A percentile compares a stretch with the other conserved stretches of the same genome.
phyloP scores from a whole-genome alignment of 73 alveolate genomes.

The Paramecium octaurelia region DNA sequence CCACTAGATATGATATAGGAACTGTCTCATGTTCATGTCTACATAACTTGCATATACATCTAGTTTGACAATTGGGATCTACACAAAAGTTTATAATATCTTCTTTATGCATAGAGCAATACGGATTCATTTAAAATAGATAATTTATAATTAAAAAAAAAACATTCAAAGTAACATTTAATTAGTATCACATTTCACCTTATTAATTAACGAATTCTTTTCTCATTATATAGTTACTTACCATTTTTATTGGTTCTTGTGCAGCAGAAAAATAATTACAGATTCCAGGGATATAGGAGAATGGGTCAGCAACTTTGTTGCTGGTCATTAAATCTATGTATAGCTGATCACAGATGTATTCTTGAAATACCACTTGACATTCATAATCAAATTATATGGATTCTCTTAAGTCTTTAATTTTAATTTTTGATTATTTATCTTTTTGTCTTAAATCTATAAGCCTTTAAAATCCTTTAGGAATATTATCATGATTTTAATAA shows the following conservation, averaged over 20 bases:
- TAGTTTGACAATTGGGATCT: not conserved
- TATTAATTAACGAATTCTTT: not conserved
- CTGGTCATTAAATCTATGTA: not conserved
- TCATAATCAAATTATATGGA: not conserved
- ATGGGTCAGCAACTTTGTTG: not conserved
- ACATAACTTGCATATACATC: not conserved
- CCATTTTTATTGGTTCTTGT: not conserved
- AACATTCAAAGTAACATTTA: too few species aligned
- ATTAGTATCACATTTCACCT: not conserved
- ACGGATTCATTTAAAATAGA: not conserved
- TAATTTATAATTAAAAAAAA: not conserved
- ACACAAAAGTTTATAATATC: not conserved
- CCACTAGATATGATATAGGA: not conserved
- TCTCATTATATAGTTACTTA: not conserved
- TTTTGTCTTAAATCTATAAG: not conserved
- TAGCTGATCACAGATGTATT: not conserved
- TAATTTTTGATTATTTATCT: not conserved
- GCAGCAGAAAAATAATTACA: constrained; percentile 3
- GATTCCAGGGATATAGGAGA: not conserved
- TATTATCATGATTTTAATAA: too few species aligned
- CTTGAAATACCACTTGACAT: not conserved
- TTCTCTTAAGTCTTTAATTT: not conserved
- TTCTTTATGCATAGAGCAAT: not conserved
- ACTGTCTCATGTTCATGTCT: not conserved
- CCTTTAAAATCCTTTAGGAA: not conserved